A percentile compares a stretch with the other conserved stretches of the same genome.
These are phyloP conservation scores for Pythium plurisporium DNA, from an alignment of 352 stramenopile genomes.

Conservation along the genomic window DNA sequence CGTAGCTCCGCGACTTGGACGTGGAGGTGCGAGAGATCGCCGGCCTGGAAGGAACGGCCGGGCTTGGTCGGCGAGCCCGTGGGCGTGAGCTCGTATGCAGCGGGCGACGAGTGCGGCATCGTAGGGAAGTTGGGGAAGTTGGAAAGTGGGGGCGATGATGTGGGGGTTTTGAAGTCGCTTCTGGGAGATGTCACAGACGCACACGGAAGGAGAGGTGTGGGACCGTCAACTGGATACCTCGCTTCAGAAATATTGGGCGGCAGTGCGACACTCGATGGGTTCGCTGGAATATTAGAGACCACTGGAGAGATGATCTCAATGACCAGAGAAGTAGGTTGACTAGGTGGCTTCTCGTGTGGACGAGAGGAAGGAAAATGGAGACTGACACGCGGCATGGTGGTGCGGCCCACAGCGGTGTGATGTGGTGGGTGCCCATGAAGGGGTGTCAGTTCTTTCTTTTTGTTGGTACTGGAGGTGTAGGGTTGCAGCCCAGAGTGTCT, in stretches of 20 bases:
- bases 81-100: no score
- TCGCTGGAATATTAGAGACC: neutral
- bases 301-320: no score
- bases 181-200: no score
- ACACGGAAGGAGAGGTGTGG: neutral
- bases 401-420: neutral
- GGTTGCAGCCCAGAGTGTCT: slow-evolving; percentile 3
- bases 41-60: slow-evolving; percentile 14
- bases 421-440: neutral
- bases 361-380: neutral
- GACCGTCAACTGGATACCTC: slow-evolving; percentile 1
- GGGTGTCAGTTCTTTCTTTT: slow-evolving; percentile 1
- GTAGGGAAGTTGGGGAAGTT: slow-evolving; percentile 8
- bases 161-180: no score
- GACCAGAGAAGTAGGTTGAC: neutral
- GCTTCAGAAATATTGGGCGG: slow-evolving; percentile 11
- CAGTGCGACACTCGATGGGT: slow-evolving; percentile 12
- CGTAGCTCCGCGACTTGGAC: slow-evolving; percentile 54
- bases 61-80: neutral
- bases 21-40: slow-evolving; percentile 49
- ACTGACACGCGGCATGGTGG: neutral
- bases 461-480: slow-evolving; percentile 8
- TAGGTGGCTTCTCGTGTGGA: neutral
- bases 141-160: neutral
- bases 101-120: slow-evolving; percentile 14